A percentile compares a stretch with the other conserved stretches of the same genome.
phyloP scores from a whole-genome alignment of 495 filamentous ascomycete species.

The Talaromyces thailandensis region DNA sequence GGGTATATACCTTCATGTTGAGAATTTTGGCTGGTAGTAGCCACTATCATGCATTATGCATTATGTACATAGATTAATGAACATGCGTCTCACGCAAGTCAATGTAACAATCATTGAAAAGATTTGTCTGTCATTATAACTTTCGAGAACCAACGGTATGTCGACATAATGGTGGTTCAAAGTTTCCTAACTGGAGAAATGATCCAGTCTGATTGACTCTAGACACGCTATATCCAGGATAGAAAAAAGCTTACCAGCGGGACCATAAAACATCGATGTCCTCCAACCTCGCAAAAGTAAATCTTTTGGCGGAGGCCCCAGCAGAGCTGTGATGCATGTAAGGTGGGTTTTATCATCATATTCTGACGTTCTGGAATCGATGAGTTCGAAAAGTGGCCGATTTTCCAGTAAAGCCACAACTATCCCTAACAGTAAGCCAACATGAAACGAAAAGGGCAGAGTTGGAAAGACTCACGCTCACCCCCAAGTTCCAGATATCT shows the following conservation, averaged over 20 bases:
- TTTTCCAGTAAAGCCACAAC: constrained; percentile 20
- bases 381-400: constrained; percentile 15
- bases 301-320: constrained; percentile 25
- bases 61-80: neutral
- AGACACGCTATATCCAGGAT: no score
- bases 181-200: no score
- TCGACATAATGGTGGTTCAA: no score
- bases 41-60: neutral
- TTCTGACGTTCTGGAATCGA: constrained; percentile 11
- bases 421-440: neutral
- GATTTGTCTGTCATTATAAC: no score
- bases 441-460: neutral
- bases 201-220: no score
- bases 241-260: constrained; percentile 7
- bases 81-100: neutral
- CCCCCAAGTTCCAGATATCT: constrained; percentile 38
- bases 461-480: constrained; percentile 19
- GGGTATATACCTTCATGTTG: constrained; percentile 50
- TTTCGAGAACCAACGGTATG: no score
- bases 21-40: constrained; percentile 27
- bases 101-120: no score
- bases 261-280: constrained; percentile 14
- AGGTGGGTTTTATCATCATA: constrained; percentile 22
- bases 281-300: constrained; percentile 13
- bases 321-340: constrained; percentile 25